Evolutionary conservation across 257 asterid genomes (phyloP).

Genomic region (Schizonepeta tenuifolia): DNA sequence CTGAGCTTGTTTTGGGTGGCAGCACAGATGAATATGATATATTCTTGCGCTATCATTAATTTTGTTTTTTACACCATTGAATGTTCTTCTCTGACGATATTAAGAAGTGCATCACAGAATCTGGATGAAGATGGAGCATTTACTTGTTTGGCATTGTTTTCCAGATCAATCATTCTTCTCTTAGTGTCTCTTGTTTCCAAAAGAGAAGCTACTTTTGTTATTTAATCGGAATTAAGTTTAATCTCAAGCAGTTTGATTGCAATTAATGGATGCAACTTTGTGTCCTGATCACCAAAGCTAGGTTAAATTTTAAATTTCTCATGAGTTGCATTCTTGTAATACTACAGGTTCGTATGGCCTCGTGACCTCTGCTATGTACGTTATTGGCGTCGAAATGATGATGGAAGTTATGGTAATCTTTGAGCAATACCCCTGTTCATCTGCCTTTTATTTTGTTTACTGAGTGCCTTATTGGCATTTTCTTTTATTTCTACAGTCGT

Average conservation of each 20-base stretch:
- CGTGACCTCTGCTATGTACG: slow-evolving; percentile 99
- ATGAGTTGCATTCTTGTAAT: slow-evolving; percentile 22
- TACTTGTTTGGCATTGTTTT: slow-evolving; percentile 11
- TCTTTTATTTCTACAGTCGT: slow-evolving; percentile 68
- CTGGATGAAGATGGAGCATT: slow-evolving; percentile 21
- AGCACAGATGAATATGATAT: slow-evolving; percentile 6
- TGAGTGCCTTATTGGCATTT: slow-evolving; percentile 18
- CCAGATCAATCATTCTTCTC: slow-evolving; percentile 7
- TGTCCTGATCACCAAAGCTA: slow-evolving; percentile 18
- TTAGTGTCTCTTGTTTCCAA: slow-evolving; percentile 13
- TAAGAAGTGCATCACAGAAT: slow-evolving; percentile 26
- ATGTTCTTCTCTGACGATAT: slow-evolving; percentile 17
- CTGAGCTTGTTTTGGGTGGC: slow-evolving; percentile 20
- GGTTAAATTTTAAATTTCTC: slow-evolving; percentile 10
- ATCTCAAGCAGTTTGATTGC: slow-evolving; percentile 12
- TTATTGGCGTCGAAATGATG: slow-evolving; percentile 99
- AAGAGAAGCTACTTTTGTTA: slow-evolving; percentile 17
- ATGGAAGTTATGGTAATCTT: slow-evolving; percentile 92
- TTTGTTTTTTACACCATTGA: slow-evolving; percentile 3
- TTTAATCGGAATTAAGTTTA: slow-evolving; percentile 19
- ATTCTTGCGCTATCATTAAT: not conserved
- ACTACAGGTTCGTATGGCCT: slow-evolving; percentile 91
- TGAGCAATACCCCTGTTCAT: slow-evolving; percentile 29
- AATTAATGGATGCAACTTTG: slow-evolving; percentile 15
- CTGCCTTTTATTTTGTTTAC: slow-evolving; percentile 20